Evolutionary conservation across 495 filamentous ascomycete species (phyloP).

Genomic region (Neurospora tetrasperma): DNA sequence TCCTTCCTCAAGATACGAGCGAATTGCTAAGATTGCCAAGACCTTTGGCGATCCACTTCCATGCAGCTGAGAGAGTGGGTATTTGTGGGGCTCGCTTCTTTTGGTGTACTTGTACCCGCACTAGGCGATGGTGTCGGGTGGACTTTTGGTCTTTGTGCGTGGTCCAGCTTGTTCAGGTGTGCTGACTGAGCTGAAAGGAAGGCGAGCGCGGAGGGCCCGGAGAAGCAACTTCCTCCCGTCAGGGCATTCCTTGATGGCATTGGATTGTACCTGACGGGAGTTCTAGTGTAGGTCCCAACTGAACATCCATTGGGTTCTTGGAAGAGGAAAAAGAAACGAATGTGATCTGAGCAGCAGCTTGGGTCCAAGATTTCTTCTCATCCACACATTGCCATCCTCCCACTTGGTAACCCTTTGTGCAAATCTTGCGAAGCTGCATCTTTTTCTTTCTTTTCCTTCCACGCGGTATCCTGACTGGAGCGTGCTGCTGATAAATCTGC

Average conservation of each 20-base stretch:
- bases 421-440: neutral
- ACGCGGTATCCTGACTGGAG: neutral
- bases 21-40: neutral
- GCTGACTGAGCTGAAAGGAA: neutral
- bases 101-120: no score
- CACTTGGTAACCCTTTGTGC: neutral
- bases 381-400: neutral
- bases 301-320: neutral
- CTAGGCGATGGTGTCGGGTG: no score
- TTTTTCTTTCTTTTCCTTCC: neutral
- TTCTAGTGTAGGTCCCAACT: neutral
- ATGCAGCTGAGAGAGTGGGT: neutral
- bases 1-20: neutral
- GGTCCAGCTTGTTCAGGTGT: neutral
- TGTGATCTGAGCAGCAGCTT: neutral
- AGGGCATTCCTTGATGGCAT: neutral
- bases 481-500: neutral
- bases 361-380: neutral
- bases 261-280: neutral
- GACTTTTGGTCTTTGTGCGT: neutral
- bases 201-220: neutral
- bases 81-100: neutral
- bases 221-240: neutral
- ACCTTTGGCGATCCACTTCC: neutral
- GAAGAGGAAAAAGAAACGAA: neutral